Conservation (phyloP, 208 protist species). For the Porcisia hertigi region DNA sequence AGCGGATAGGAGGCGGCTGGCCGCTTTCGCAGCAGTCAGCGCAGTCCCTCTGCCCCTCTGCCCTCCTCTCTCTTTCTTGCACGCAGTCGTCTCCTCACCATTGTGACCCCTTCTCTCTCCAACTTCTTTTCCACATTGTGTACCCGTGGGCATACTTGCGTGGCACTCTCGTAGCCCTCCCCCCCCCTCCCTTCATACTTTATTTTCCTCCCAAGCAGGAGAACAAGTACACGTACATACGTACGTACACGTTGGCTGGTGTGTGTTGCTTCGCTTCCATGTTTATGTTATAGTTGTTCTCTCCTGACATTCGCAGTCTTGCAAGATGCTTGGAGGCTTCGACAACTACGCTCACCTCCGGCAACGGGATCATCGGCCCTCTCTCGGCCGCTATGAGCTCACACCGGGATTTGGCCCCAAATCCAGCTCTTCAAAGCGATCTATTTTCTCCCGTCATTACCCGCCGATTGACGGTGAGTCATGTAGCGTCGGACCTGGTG, state of each 20-base stretch:
- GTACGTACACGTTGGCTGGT: not conserved
- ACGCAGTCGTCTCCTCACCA: not conserved
- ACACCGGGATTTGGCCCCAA: conserved; percentile 41
- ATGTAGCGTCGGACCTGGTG: conserved; percentile 48
- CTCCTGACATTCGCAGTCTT: not conserved
- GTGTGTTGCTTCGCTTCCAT: not conserved
- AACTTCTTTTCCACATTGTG: not conserved
- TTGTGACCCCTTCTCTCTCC: not conserved
- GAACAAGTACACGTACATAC: not conserved
- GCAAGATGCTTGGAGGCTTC: conserved; percentile 51
- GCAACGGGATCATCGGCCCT: conserved; percentile 70
- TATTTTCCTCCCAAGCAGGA: not conserved
- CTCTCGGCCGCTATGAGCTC: conserved; percentile 65
- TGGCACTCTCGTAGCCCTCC: not conserved
- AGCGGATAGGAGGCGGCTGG: not conserved
- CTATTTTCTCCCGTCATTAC: conserved; percentile 41
- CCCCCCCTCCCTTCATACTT: not conserved
- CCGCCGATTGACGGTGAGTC: conserved; percentile 29
- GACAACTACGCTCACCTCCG: conserved; percentile 77
- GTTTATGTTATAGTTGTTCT: not conserved
- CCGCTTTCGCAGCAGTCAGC: not conserved
- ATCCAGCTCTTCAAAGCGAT: conserved; percentile 41
- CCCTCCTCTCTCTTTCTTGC: not conserved
- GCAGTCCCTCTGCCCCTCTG: not conserved
- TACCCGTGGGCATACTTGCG: not conserved